These are phyloP conservation scores for Phoma sp. DNA, from an alignment of 2,329 filamentous ascomycete genomes.

Conservation along the genomic window DNA sequence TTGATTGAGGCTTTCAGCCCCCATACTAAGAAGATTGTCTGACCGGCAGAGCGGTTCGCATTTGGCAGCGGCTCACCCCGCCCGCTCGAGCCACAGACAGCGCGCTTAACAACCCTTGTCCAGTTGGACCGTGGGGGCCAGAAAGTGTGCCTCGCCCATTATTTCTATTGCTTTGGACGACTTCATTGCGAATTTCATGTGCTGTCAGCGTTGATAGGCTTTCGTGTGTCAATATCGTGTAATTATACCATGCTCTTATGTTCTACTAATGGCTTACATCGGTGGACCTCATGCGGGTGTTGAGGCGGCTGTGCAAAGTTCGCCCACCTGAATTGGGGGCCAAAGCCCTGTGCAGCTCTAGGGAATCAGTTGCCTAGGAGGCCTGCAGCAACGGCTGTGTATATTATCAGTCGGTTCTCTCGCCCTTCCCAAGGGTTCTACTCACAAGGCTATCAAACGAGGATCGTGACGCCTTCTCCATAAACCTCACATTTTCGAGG, in stretches of 20 bases:
- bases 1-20: constrained; percentile 35
- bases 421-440: constrained; percentile 17
- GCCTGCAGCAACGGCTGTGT: constrained; percentile 37
- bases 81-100: constrained; percentile 3
- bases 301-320: constrained; percentile 34
- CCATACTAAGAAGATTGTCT: constrained; percentile 23
- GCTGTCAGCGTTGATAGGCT: neutral
- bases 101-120: constrained; percentile 3
- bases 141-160: constrained; percentile 17
- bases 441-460: constrained; percentile 37
- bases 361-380: constrained; percentile 27
- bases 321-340: constrained; percentile 13
- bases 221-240: too few species aligned
- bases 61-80: constrained; percentile 18
- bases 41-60: constrained; percentile 13
- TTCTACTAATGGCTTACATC: neutral
- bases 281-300: neutral
- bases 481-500: neutral
- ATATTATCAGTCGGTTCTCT: constrained; percentile 35
- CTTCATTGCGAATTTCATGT: too few species aligned
- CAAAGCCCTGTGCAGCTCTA: constrained; percentile 28
- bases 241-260: too few species aligned
- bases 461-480: too few species aligned
- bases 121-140: constrained; percentile 28
- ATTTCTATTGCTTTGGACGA: too few species aligned